phyloP scores from a whole-genome alignment of 139 green algal genomes.

The Tetraselmis striata region DNA sequence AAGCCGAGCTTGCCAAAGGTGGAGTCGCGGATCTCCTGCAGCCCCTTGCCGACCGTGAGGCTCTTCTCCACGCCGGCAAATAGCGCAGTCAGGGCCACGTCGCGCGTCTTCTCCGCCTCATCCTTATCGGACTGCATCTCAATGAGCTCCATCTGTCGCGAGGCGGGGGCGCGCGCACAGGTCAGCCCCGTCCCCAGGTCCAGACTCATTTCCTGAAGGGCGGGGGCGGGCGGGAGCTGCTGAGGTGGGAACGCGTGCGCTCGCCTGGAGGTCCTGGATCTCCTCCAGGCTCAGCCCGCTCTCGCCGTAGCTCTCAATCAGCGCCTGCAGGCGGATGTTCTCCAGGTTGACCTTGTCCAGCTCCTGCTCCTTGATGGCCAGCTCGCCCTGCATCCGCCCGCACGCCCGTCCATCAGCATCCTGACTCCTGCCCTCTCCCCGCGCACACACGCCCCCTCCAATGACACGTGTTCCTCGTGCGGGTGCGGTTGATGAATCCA shows the following conservation, averaged over 20 bases:
- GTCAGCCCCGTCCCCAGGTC: too few relatives aligned
- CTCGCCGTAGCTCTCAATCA: not conserved
- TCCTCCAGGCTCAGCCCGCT: not conserved
- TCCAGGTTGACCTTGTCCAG: not conserved
- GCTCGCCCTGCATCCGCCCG: too few relatives aligned
- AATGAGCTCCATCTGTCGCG: not conserved
- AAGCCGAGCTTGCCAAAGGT: not conserved
- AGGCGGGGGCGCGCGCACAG: too few relatives aligned
- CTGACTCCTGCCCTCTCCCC: too few relatives aligned
- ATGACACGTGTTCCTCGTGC: too few relatives aligned
- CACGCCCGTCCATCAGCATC: too few relatives aligned
- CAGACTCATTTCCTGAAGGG: too few relatives aligned
- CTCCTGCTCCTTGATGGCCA: not conserved
- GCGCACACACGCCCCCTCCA: too few relatives aligned
- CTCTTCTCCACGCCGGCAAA: not conserved
- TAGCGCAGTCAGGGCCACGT: not conserved
- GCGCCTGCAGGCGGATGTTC: not conserved
- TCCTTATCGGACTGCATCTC: not conserved
- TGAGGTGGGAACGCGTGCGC: too few relatives aligned
- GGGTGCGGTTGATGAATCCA: too few relatives aligned
- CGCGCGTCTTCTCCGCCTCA: not conserved
- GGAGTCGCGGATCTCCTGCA: not conserved
- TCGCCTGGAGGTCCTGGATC: not conserved
- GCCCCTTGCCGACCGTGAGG: not conserved
- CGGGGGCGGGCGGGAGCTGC: too few relatives aligned